A percentile compares a stretch with the other conserved stretches of the same genome.
Conservation (phyloP, 805 yeast species). For the Wickerhamiella galacta region DNA sequence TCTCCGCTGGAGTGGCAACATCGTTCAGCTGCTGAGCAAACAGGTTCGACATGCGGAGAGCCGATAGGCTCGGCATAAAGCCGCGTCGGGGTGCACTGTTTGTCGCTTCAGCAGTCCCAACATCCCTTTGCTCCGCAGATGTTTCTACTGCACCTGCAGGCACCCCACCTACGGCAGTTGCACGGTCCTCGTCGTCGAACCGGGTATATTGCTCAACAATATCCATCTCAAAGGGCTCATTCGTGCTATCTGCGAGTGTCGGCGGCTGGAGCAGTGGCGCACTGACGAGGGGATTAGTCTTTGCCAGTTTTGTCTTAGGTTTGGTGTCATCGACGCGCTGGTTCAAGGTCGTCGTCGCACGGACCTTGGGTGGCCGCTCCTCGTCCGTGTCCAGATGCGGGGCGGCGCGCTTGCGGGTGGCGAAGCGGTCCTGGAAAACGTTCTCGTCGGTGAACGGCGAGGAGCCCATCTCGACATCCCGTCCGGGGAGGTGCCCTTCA, state of each 20-base stretch:
- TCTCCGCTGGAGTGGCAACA: neutral
- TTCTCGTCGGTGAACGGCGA: conserved; percentile 11
- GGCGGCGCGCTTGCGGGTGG: conserved; percentile 5
- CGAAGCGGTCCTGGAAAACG: conserved; percentile 11
- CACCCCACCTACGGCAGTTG: no score
- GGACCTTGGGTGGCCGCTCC: conserved; percentile 3
- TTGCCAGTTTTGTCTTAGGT: no score
- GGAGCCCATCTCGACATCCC: conserved; percentile 3
- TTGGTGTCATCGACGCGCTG: no score
- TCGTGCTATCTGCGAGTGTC: neutral
- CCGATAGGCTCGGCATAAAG: conserved; percentile 7
- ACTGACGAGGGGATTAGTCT: neutral
- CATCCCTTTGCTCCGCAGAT: no score
- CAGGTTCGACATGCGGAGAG: conserved; percentile 8
- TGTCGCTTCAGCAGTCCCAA: no score
- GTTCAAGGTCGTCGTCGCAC: no score
- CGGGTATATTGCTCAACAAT: conserved; percentile 1
- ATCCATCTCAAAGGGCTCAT: neutral
- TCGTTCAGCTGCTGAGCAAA: conserved; percentile 11
- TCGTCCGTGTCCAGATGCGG: conserved; percentile 2
- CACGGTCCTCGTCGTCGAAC: conserved; percentile 1
- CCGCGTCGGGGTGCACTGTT: no score
- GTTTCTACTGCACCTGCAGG: no score
- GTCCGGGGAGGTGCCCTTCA: conserved; percentile 2
- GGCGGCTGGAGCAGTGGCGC: neutral